Percentiles rank a stretch among this genome's conserved stretches.
Conservation (phyloP, 1,139 yeast species). For the Magnusiomyces fungicola region DNA sequence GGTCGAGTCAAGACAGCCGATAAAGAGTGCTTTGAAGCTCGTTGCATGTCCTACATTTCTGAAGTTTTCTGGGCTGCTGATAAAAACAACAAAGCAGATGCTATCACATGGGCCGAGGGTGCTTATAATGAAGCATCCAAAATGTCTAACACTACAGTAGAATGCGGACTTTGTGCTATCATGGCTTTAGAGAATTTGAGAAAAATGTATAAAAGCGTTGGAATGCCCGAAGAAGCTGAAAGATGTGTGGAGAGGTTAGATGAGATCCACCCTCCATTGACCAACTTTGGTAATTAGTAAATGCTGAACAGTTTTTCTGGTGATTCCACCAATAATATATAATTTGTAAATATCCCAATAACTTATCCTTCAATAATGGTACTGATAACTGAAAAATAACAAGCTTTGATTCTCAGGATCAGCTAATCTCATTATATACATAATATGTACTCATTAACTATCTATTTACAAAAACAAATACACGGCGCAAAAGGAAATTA, state of each 20-base stretch:
- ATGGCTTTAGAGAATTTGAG: conserved; percentile 34
- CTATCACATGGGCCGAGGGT: conserved; percentile 59
- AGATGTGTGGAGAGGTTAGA: conserved; percentile 25
- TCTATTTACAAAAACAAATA: too few species aligned
- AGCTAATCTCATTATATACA: too few species aligned
- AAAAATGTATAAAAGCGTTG: conserved; percentile 35
- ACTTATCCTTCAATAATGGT: too few species aligned
- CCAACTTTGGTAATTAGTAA: conserved; percentile 7
- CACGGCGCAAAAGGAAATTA: too few species aligned
- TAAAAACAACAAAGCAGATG: conserved; percentile 27
- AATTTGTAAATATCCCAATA: too few species aligned
- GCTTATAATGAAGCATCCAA: conserved; percentile 35
- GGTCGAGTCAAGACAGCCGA: conserved; percentile 17
- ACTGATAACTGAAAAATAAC: too few species aligned
- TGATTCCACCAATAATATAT: too few species aligned
- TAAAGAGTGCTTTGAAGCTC: conserved; percentile 29
- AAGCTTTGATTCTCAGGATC: too few species aligned
- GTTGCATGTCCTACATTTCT: conserved; percentile 51
- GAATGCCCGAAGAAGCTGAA: conserved; percentile 29
- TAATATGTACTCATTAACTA: too few species aligned
- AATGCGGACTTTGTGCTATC: conserved; percentile 38
- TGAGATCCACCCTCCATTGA: conserved; percentile 12
- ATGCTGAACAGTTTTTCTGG: neutral
- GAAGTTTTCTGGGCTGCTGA: conserved; percentile 62
- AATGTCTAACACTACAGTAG: conserved; percentile 31